Base-by-base conservation (phyloP, 441 rosid species). In the Adansonia madagascariensis region DNA sequence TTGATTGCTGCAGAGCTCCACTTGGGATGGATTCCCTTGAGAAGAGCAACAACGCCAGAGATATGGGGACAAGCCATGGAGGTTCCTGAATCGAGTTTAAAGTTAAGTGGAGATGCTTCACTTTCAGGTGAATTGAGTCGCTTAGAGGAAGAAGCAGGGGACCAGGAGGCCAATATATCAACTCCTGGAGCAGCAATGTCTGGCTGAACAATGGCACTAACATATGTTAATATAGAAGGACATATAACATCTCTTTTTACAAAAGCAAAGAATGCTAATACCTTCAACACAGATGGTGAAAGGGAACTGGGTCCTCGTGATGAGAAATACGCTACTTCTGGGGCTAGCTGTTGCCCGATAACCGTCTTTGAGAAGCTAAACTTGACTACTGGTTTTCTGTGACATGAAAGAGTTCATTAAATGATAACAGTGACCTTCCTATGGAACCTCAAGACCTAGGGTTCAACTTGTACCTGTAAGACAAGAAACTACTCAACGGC, bases 51-150 rank as follows among this genome's bases (percentile, higher is more conserved):
- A 60, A 90, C 76, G 56, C 89, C 97, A 4, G 94, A 82, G 47
- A 90, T 88, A 6, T 92, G 96, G 9, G 98, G 97, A 82, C 94
- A 87, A 8, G 98, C 79, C 97, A 93, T 92, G 82, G 98, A 92
- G 75, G 97, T 93, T 81, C 98, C 98, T 0, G 98, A 94, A 10
- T 89, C 75, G 10, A 92, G 70, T 61, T 85, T 88, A 79, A 80
- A 94, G 76, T 75, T 78, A 14, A 79, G 72, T 2, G 90, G 85
- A 10, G 91, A 79, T 0, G 75, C 75, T 81, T 88, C 83, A 44
- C 90, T 91, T 78, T 53, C 46, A 0, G 76, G 80, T 6, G 87
- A 82, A 8, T 79, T 77, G 0, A 52, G 31, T n/a, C 80, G 78
- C 39, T 88, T 92, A 53, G 89, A 85, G 22, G 77, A 44, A 11